phyloP scores from a whole-genome alignment of 306 rosid species.

The Trifolium fragiferum region DNA sequence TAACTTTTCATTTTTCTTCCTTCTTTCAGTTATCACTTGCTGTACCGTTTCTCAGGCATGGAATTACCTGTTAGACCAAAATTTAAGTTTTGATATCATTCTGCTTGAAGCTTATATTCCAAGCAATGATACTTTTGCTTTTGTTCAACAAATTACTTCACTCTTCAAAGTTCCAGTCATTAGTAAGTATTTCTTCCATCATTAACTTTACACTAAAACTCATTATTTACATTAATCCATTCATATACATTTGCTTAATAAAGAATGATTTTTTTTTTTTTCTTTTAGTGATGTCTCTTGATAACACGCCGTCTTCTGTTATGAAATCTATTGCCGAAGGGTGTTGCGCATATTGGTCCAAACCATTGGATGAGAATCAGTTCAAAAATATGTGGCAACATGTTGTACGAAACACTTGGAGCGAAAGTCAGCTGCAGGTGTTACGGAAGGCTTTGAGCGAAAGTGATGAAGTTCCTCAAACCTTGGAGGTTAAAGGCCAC shows the following conservation, averaged over 20 bases:
- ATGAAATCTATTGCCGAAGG: constrained; percentile 54
- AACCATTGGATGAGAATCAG: constrained; percentile 64
- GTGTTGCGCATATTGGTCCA: constrained; percentile 61
- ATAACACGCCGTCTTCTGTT: constrained; percentile 46
- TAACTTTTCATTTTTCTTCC: too few species aligned
- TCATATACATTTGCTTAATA: neutral
- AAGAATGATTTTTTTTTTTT: neutral
- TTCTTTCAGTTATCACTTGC: too few species aligned
- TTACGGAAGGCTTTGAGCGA: constrained; percentile 46
- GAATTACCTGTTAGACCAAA: too few species aligned
- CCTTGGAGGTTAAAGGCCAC: constrained; percentile 44
- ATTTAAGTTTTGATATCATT: too few species aligned
- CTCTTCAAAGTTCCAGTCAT: too few species aligned
- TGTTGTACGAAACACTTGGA: constrained; percentile 43
- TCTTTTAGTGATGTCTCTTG: constrained; percentile 25
- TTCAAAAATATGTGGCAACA: constrained; percentile 47
- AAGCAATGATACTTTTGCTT: too few species aligned
- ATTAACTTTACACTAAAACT: neutral
- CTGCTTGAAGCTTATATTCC: too few species aligned
- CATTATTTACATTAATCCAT: neutral
- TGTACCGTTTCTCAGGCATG: too few species aligned
- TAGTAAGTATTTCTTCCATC: too few species aligned
- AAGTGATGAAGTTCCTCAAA: constrained; percentile 27
- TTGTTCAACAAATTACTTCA: too few species aligned
- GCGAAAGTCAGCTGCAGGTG: constrained; percentile 42